phyloP scores from a whole-genome alignment of 345 rosid genomes.

The Syzygium oleosum region DNA sequence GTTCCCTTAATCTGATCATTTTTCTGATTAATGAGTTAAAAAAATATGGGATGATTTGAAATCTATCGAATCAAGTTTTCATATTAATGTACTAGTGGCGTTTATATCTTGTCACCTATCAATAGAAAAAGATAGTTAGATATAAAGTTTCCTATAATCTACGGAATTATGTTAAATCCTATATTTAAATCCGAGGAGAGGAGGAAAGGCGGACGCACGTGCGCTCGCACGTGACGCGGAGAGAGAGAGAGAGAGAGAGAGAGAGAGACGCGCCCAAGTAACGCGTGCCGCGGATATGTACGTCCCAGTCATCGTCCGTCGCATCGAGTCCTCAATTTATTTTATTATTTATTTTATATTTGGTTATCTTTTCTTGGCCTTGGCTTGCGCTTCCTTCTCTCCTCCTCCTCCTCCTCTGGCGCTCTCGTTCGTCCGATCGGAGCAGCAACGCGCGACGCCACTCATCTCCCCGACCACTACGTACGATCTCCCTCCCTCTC shows the following conservation, averaged over 20 bases:
- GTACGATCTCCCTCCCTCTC: background rate
- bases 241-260: no score
- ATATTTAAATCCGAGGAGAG: background rate
- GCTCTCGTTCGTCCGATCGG: background rate
- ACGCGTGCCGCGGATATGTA: background rate
- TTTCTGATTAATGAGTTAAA: no score
- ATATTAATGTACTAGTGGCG: background rate
- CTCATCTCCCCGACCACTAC: background rate
- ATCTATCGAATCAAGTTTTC: no score
- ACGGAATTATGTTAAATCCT: background rate
- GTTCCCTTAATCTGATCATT: no score
- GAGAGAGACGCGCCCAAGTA: background rate
- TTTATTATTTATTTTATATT: background rate
- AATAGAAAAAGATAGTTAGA: background rate
- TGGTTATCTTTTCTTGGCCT: background rate
- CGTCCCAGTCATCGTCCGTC: background rate
- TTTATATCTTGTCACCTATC: background rate
- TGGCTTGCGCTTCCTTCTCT: background rate
- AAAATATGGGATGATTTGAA: no score
- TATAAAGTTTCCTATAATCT: background rate
- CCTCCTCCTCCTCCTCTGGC: background rate
- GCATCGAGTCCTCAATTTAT: background rate
- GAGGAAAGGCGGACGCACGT: background rate
- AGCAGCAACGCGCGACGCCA: fast-evolving
- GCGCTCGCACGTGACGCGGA: background rate